Evolutionary conservation across 2,329 filamentous ascomycete genomes (phyloP).

Genomic region (Diaporthe capsici): DNA sequence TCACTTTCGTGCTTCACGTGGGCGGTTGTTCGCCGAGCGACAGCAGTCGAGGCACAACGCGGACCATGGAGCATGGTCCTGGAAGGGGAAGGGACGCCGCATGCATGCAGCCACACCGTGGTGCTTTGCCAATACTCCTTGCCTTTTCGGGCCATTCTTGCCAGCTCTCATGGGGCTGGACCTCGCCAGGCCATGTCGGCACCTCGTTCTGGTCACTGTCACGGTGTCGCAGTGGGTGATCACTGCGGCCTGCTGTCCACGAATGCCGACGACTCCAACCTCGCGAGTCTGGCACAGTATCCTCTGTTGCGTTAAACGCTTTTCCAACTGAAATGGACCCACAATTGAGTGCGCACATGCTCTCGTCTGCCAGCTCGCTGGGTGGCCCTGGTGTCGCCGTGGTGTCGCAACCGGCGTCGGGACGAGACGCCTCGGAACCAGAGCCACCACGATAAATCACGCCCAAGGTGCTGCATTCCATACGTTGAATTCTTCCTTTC

Average conservation of each 20-base stretch:
- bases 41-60: slow-evolving; percentile 3
- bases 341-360: neutral
- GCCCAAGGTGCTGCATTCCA: neutral
- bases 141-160: slow-evolving; percentile 1
- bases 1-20: slow-evolving; percentile 22
- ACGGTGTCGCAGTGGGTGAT: neutral
- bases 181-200: slow-evolving; percentile 19
- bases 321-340: neutral
- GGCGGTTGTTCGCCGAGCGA: slow-evolving; percentile 17
- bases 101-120: slow-evolving; percentile 23
- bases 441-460: neutral
- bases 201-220: slow-evolving; percentile 2
- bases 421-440: slow-evolving; percentile 28
- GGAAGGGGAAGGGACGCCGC: slow-evolving; percentile 9
- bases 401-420: slow-evolving; percentile 29
- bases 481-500: neutral
- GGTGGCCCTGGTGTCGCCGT: slow-evolving; percentile 1
- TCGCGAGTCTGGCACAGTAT: neutral
- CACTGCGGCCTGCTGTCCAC: neutral
- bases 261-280: neutral
- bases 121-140: slow-evolving; percentile 28
- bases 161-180: slow-evolving; percentile 1
- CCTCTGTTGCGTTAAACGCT: neutral
- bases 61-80: neutral
- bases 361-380: neutral